Percentiles rank a stretch among this genome's conserved stretches.
phyloP scores from a whole-genome alignment of 202 grass and related monocot genomes.

The Cymbopogon flexuosus region DNA sequence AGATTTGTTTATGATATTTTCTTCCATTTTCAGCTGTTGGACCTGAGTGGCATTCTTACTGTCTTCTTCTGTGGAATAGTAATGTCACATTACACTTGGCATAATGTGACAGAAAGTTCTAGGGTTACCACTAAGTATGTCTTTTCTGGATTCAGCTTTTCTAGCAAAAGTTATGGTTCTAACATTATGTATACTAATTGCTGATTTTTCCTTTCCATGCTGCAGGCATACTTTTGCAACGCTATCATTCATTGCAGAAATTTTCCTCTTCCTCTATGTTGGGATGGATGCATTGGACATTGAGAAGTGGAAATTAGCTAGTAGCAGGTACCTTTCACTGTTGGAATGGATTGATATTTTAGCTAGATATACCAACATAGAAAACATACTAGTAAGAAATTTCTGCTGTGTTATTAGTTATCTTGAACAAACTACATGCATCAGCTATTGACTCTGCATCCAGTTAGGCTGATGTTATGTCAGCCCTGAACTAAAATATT shows the following conservation, averaged over 20 bases:
- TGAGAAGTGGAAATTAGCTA: slow-evolving; percentile 92
- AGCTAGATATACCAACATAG: slow-evolving; percentile 1
- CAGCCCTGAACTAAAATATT: slow-evolving; percentile 11
- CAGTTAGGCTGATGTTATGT: not conserved
- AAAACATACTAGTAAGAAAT: not conserved
- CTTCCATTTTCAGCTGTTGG: slow-evolving; percentile 67
- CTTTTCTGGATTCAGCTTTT: slow-evolving; percentile 17
- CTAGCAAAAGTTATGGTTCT: not conserved
- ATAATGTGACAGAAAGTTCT: slow-evolving; percentile 94
- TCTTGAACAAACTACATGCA: slow-evolving; percentile 5
- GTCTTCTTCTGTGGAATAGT: slow-evolving; percentile 99
- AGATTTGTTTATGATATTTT: slow-evolving; percentile 23
- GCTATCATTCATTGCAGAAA: slow-evolving; percentile 83
- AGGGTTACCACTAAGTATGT: slow-evolving; percentile 89
- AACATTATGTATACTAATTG: not conserved
- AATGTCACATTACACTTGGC: slow-evolving; percentile 99
- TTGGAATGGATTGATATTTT: slow-evolving; percentile 8
- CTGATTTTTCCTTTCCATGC: slow-evolving; percentile 16
- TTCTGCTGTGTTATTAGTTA: slow-evolving; percentile 4
- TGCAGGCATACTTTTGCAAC: slow-evolving; percentile 91
- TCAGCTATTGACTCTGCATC: not conserved
- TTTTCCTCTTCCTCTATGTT: slow-evolving; percentile 96
- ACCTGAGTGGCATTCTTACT: slow-evolving; percentile 89
- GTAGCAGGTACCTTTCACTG: slow-evolving; percentile 58
- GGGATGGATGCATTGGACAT: slow-evolving; percentile 98